Percentiles rank a stretch among this genome's conserved stretches.
Evolutionary conservation across 1,284 basidiomycete species (phyloP).

Genomic region (Trametes versicolor): DNA sequence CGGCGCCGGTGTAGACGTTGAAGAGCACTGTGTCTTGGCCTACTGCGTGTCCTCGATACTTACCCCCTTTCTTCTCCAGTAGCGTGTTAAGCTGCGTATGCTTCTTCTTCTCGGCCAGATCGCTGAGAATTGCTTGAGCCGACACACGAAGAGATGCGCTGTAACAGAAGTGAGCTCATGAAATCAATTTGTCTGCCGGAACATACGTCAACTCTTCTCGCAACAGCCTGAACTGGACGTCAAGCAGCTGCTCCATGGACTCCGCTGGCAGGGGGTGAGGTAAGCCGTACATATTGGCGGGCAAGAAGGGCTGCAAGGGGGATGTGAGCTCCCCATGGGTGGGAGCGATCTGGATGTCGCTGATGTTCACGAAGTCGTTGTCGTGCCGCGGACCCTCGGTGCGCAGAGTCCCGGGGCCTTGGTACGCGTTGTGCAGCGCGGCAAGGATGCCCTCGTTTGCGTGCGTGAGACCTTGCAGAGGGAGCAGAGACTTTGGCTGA

Average conservation of each 20-base stretch:
- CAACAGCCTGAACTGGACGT: conserved; percentile 54
- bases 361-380: conserved; percentile 50
- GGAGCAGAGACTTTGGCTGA: conserved; percentile 45
- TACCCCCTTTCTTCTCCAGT: conserved; percentile 41
- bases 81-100: conserved; percentile 40
- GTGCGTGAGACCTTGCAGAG: conserved; percentile 9
- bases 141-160: conserved; percentile 64
- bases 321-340: conserved; percentile 50
- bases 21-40: conserved; percentile 42
- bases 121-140: conserved; percentile 46
- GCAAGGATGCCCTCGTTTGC: conserved; percentile 35
- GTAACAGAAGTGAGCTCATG: conserved; percentile 8
- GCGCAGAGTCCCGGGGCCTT: conserved; percentile 47
- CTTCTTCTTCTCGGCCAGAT: conserved; percentile 38
- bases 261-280: conserved; percentile 48
- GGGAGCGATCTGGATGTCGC: conserved; percentile 49
- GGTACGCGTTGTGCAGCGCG: conserved; percentile 38
- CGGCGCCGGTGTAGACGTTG: conserved; percentile 43
- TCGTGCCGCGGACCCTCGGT: conserved; percentile 56
- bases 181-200: background rate
- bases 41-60: conserved; percentile 42
- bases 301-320: conserved; percentile 45
- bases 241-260: conserved; percentile 47
- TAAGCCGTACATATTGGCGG: conserved; percentile 51
- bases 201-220: conserved; percentile 51